Evolutionary conservation across 805 yeast species (phyloP).

Genomic region (Ogataea wickerhamii): DNA sequence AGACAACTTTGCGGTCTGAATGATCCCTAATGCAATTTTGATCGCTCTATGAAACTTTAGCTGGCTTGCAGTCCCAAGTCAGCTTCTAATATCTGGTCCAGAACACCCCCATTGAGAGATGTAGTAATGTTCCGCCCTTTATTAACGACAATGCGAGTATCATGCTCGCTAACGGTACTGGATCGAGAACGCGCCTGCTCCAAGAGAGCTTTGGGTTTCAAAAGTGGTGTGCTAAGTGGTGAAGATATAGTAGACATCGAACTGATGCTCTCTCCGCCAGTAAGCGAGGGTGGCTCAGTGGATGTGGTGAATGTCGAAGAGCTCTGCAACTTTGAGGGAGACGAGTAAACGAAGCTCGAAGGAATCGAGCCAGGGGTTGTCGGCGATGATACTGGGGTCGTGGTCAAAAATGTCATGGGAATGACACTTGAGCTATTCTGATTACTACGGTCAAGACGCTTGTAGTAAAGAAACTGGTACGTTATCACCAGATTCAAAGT

Average conservation of each 20-base stretch:
- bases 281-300: conserved; percentile 7
- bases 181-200: conserved; percentile 20
- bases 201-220: conserved; percentile 8
- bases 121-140: background rate
- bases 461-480: conserved; percentile 66
- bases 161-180: conserved; percentile 23
- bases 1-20: no score
- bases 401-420: conserved; percentile 5
- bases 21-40: background rate
- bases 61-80: background rate
- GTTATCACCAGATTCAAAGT: conserved; percentile 68
- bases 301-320: conserved; percentile 6
- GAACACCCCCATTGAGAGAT: background rate
- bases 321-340: conserved; percentile 2
- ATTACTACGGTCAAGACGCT: conserved; percentile 23
- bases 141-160: conserved; percentile 1
- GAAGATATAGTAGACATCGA: conserved; percentile 12
- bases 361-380: background rate
- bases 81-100: background rate
- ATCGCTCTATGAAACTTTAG: background rate
- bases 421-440: conserved; percentile 3
- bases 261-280: background rate
- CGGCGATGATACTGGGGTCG: conserved; percentile 1
- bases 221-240: conserved; percentile 12
- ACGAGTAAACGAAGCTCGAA: background rate